Conservation (phyloP, 345 rosid species). For the Psidium guajava region DNA sequence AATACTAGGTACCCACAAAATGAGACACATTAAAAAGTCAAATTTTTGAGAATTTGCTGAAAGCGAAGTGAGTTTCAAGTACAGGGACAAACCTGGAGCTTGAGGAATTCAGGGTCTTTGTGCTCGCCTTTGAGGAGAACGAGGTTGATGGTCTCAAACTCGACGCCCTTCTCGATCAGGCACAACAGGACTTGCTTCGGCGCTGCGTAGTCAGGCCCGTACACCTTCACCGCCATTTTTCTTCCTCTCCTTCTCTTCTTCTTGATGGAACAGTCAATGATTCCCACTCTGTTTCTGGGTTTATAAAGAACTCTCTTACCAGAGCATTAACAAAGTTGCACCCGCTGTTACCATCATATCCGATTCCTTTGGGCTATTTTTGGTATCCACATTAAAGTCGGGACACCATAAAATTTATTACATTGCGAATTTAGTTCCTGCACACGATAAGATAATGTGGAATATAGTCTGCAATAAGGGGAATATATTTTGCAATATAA, state of each 20-base stretch:
- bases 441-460: too few species aligned
- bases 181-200: constrained; percentile 40
- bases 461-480: too few species aligned
- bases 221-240: constrained; percentile 54
- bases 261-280: not conserved
- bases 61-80: not conserved
- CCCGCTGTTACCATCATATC: too few species aligned
- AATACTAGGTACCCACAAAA: not conserved
- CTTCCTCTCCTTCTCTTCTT: not conserved
- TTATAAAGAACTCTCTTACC: not conserved
- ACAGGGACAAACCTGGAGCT: constrained; percentile 31
- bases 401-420: too few species aligned
- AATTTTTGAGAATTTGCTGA: too few species aligned
- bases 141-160: constrained; percentile 43
- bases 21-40: not conserved
- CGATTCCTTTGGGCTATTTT: too few species aligned
- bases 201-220: constrained; percentile 36
- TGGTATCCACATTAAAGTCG: too few species aligned
- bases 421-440: too few species aligned
- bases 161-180: constrained; percentile 39
- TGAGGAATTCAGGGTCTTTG: constrained; percentile 34
- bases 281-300: not conserved
- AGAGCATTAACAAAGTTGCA: too few species aligned
- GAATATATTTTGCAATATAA: too few species aligned
- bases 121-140: constrained; percentile 59